These are phyloP conservation scores for Penicillium flavigenum DNA, from an alignment of 495 filamentous ascomycete species.

Conservation along the genomic window DNA sequence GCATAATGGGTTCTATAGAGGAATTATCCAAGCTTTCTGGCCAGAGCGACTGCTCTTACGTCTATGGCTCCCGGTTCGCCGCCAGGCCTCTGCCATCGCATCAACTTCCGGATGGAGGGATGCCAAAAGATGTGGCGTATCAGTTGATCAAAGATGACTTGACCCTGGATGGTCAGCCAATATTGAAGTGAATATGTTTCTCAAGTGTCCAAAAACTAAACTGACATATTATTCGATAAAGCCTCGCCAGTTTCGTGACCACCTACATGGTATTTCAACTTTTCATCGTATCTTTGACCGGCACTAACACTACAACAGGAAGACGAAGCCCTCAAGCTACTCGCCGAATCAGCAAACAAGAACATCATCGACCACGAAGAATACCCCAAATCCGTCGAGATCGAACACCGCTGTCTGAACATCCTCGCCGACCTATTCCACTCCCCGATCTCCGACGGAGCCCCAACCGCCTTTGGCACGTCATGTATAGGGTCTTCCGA, in stretches of 20 bases:
- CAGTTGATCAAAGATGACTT: conserved; percentile 21
- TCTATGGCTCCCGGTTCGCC: conserved; percentile 23
- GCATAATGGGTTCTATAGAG: conserved; percentile 7
- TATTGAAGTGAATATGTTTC: conserved; percentile 13
- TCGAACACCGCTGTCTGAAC: conserved; percentile 83
- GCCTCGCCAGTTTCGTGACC: conserved; percentile 24
- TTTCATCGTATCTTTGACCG: not conserved
- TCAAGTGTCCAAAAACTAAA: not conserved
- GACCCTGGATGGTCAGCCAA: conserved; percentile 15
- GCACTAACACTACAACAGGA: conserved; percentile 48
- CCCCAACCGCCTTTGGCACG: conserved; percentile 68
- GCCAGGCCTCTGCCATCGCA: conserved; percentile 14
- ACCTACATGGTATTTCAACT: conserved; percentile 23
- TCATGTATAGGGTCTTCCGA: conserved; percentile 81
- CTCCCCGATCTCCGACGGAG: conserved; percentile 52
- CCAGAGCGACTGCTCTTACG: conserved; percentile 7
- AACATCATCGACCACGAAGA: conserved; percentile 93
- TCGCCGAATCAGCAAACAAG: conserved; percentile 81
- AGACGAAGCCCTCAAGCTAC: conserved; percentile 84
- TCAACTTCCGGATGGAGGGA: conserved; percentile 14
- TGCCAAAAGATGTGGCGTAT: conserved; percentile 21
- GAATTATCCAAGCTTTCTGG: not conserved
- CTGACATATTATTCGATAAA: conserved; percentile 1
- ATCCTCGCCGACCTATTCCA: conserved; percentile 87
- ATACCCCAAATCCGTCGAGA: conserved; percentile 81